Evolutionary conservation across 2,329 filamentous ascomycete genomes (phyloP), one percentile per base, ranked within the genome.

Genomic region (Aspergillus aculeatus): DNA sequence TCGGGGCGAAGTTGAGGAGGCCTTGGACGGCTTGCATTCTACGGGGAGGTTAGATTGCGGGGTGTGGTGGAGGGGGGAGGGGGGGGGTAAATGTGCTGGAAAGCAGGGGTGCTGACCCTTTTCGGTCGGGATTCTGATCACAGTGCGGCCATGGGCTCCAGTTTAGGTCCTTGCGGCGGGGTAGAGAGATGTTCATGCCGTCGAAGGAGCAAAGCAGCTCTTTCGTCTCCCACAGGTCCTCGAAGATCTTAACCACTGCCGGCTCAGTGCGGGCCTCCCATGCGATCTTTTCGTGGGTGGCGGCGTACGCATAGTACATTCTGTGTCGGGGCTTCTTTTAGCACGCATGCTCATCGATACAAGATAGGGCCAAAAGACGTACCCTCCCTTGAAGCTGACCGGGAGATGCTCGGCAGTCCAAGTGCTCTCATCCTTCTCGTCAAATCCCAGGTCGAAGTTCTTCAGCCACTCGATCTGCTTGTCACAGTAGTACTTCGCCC

Each of bases 361-460:
- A 12, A 35, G 32, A 16, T 4, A 4, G 11, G 10, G 11, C 2
- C 32, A 12, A 16, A 16, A 35, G 14, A 35, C 32, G 16, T 16
- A 35, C 32, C 59, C 59, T 16, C 49, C 59, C 38, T 61, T 61
- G 56, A 59, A 57, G 53, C 58, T 58, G 73, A 75, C 66, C 1
- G 80, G 79, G 1, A 82, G 69, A 57, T 80, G 70, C 5, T 78
- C 74, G 14, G 71, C 65, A 4, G 69, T 77, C 76, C 77, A 80
- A 1, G 79, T 81, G 11, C 51, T 58, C 4, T 63, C 64, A 55
- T 76, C 66, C 16, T 75, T 71, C 26, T 64, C 60, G 53, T 78
- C 70, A 48, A 80, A 78, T 2, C 73, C 75, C 0, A 70, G 65
- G 0, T 66, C 66, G 55, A 79, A 80, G 1, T 71, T 74, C 47